Conservation (phyloP, 1,284 basidiomycete species). For the Inonotus hispidus region DNA sequence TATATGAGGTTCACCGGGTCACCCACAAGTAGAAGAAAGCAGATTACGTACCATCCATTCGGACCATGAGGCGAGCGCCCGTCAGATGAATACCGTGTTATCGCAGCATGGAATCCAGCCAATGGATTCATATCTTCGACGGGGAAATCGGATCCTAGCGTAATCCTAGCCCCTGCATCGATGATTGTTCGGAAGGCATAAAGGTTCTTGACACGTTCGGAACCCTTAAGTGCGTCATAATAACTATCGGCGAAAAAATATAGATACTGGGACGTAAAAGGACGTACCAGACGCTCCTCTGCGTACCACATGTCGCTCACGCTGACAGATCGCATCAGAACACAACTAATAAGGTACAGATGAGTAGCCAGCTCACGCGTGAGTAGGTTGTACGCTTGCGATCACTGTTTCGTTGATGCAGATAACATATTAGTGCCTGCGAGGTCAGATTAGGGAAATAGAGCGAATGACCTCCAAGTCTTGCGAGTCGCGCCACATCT, state of each 20-base stretch:
- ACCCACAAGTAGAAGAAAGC: background rate
- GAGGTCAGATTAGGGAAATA: background rate
- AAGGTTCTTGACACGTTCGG: slow-evolving; percentile 76
- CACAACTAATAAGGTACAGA: background rate
- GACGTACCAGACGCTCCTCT: slow-evolving; percentile 66
- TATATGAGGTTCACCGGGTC: background rate
- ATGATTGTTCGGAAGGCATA: slow-evolving; percentile 81
- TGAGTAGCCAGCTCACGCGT: slow-evolving; percentile 52
- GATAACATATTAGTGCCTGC: background rate
- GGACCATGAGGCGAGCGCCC: slow-evolving; percentile 80
- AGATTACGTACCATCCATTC: slow-evolving; percentile 61
- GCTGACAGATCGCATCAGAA: slow-evolving; percentile 31
- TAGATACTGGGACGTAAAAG: slow-evolving; percentile 3
- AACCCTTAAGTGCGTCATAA: slow-evolving; percentile 45
- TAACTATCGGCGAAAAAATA: slow-evolving; percentile 8
- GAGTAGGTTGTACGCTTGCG: slow-evolving; percentile 89
- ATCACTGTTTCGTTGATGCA: slow-evolving; percentile 51
- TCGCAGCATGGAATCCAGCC: slow-evolving; percentile 78
- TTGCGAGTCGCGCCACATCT: slow-evolving; percentile 67
- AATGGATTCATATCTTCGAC: slow-evolving; percentile 80
- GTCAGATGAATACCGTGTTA: slow-evolving; percentile 67
- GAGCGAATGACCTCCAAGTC: slow-evolving; percentile 56
- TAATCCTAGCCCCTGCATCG: slow-evolving; percentile 55
- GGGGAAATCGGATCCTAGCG: slow-evolving; percentile 86
- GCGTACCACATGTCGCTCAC: slow-evolving; percentile 90